Percentiles rank a stretch among this genome's conserved stretches.
Conservation (phyloP, 768 basidiomycete species). For the Cytidiella melzeri region DNA sequence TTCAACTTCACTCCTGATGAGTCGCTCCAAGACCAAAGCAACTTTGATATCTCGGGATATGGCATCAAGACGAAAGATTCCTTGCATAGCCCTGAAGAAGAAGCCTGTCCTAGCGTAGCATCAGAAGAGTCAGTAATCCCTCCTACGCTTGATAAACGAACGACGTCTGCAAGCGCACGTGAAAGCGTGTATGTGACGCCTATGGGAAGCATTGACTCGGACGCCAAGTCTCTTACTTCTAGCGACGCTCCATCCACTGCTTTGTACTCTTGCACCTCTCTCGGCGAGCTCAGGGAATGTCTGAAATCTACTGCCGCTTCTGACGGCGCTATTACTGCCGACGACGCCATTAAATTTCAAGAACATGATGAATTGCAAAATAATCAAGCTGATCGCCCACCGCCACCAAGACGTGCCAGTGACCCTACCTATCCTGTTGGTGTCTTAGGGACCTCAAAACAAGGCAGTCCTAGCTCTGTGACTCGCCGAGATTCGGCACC, state of each 20-base stretch:
- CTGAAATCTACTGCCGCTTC: constrained; percentile 2
- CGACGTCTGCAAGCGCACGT: background rate
- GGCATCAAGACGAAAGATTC: background rate
- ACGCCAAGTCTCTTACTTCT: background rate
- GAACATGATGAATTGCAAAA: background rate
- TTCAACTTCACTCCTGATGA: constrained; percentile 4
- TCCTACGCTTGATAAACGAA: background rate
- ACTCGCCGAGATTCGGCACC: too few relatives aligned
- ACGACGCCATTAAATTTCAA: background rate
- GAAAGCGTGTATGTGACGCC: constrained; percentile 3
- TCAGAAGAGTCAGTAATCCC: background rate
- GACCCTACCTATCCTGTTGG: background rate
- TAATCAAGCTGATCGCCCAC: constrained; percentile 1
- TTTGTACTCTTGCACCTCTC: constrained; percentile 14
- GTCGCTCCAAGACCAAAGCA: background rate
- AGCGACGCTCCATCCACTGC: constrained; percentile 7
- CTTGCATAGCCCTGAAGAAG: background rate
- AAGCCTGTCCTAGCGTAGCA: background rate
- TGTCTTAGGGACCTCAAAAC: background rate
- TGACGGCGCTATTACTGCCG: constrained; percentile 1
- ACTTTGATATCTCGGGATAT: background rate
- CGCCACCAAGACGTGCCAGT: background rate
- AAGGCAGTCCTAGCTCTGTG: background rate
- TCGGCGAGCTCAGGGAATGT: constrained; percentile 12
- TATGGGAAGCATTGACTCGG: background rate